Evolutionary conservation across 306 rosid species (phyloP).

Genomic region (Prunus dulcis): DNA sequence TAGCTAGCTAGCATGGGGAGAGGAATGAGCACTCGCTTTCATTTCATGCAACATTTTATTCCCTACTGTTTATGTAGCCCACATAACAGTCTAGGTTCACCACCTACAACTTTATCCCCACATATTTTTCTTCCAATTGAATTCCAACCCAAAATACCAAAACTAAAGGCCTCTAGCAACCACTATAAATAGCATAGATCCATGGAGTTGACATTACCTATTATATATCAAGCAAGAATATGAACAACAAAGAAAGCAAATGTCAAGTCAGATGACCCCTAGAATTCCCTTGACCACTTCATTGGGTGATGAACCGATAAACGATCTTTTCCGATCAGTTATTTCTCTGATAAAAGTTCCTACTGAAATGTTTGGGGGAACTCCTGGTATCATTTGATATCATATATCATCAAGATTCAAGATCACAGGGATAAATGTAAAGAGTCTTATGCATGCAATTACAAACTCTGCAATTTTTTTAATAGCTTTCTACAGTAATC

Average conservation of each 20-base stretch:
- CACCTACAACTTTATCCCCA: not conserved
- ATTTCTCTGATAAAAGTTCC: not conserved
- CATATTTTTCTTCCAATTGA: not conserved
- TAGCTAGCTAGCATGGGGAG: too few species aligned
- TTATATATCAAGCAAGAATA: not conserved
- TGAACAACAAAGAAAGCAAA: not conserved
- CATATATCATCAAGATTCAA: too few species aligned
- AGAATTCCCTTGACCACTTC: slow-evolving; percentile 40
- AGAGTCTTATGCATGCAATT: too few species aligned
- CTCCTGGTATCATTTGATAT: slow-evolving; percentile 32
- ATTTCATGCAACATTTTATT: not conserved
- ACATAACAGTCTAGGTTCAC: slow-evolving; percentile 22
- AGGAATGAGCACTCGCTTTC: not conserved
- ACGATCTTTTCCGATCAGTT: not conserved
- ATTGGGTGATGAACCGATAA: not conserved
- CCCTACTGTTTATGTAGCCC: not conserved
- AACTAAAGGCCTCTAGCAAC: not conserved
- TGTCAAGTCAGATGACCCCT: slow-evolving; percentile 23
- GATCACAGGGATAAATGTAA: not conserved
- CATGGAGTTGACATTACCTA: not conserved
- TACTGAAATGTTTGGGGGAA: slow-evolving; percentile 57
- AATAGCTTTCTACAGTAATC: too few species aligned
- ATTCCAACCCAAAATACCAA: not conserved
- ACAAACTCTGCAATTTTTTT: not conserved
- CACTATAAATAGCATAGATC: not conserved